These are phyloP conservation scores for Beauveria sp. DNA, from an alignment of 2,329 filamentous ascomycete species.

Conservation along the genomic window DNA sequence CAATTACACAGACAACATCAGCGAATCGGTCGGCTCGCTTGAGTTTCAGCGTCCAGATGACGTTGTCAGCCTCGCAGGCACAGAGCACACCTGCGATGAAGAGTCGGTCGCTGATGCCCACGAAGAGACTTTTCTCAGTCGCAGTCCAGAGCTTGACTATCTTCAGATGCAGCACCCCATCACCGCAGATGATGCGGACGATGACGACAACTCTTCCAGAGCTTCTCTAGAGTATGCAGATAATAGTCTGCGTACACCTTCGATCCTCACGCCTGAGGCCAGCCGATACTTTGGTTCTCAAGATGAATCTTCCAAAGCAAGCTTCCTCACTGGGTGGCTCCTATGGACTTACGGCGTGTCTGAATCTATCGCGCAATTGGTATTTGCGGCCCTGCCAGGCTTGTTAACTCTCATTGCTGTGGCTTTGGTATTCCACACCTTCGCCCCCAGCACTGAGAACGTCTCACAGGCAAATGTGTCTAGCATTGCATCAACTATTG, in stretches of 20 bases:
- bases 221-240: slow-evolving; percentile 43
- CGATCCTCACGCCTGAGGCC: slow-evolving; percentile 29
- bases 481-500: slow-evolving; percentile 13
- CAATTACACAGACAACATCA: slow-evolving; percentile 37
- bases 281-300: slow-evolving; percentile 13
- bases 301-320: not conserved
- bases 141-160: slow-evolving; percentile 5
- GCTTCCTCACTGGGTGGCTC: not conserved
- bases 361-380: not conserved
- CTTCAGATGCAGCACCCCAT: not conserved
- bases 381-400: not conserved
- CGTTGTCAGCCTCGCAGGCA: slow-evolving; percentile 42
- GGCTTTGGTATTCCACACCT: not conserved
- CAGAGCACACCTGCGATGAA: slow-evolving; percentile 40
- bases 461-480: not conserved
- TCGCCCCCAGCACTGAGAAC: not conserved
- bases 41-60: slow-evolving; percentile 43
- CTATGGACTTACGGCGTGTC: not conserved
- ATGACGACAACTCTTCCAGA: slow-evolving; percentile 22
- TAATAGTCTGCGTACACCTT: slow-evolving; percentile 38
- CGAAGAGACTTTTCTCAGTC: slow-evolving; percentile 16
- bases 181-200: not conserved
- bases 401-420: not conserved
- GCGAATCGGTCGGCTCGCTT: slow-evolving; percentile 43
- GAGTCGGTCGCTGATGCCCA: slow-evolving; percentile 30